A percentile compares a stretch with the other conserved stretches of the same genome.
These are phyloP conservation scores for Citrullus mucosospermus DNA, from an alignment of 306 rosid genomes.

Conservation along the genomic window DNA sequence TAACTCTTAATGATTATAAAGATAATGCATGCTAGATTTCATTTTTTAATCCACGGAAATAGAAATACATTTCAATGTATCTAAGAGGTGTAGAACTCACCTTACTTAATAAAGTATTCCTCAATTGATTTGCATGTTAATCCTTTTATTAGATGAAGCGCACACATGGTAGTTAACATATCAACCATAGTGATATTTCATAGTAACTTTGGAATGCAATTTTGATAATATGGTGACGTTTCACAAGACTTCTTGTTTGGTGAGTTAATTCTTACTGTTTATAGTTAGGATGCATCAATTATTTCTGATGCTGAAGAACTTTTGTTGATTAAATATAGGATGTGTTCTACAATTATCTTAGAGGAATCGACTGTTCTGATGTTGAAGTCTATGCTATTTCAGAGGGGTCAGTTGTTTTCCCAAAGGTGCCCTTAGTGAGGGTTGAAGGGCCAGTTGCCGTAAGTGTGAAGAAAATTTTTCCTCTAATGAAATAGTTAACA, in stretches of 20 bases:
- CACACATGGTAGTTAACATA: background rate
- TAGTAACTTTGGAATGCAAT: background rate
- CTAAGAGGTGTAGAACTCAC: background rate
- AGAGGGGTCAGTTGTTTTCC: slow-evolving; percentile 92
- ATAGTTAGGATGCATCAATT: slow-evolving; percentile 67
- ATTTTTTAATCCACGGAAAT: background rate
- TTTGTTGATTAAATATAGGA: slow-evolving; percentile 47
- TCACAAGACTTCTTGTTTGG: background rate
- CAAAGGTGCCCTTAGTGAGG: slow-evolving; percentile 84
- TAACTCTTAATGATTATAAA: background rate
- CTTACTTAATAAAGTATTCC: background rate
- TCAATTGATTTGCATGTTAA: background rate
- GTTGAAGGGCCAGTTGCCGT: slow-evolving; percentile 96
- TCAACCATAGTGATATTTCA: background rate
- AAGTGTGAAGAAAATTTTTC: slow-evolving; percentile 21
- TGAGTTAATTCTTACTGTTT: slow-evolving; percentile 4
- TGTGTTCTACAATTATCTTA: slow-evolving; percentile 72
- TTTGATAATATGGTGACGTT: background rate
- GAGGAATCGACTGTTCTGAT: slow-evolving; percentile 76
- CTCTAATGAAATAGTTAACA: background rate
- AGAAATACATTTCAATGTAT: background rate
- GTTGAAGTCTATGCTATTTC: slow-evolving; percentile 80
- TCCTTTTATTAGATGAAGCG: background rate
- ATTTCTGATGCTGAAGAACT: slow-evolving; percentile 65
- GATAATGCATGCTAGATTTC: background rate